Evolutionary conservation across 1,284 basidiomycete species (phyloP), one percentile per base, ranked within the genome.

Genomic region (Ustilago lituana): DNA sequence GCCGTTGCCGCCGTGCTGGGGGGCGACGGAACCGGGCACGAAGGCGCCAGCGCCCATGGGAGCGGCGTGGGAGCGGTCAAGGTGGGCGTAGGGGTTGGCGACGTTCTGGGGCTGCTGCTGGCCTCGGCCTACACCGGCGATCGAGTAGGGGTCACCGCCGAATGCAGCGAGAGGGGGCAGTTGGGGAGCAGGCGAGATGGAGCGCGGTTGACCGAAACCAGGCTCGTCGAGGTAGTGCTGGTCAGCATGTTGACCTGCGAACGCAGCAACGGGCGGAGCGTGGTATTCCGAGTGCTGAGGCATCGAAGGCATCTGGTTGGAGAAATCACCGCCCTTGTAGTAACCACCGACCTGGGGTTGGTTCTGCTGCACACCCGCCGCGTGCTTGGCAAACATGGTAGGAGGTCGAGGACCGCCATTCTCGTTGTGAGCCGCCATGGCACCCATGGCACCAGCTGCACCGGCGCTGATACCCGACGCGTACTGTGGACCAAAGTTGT

Each of bases 341-440:
- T 74, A 66, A 23, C 65, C 73, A 37, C 74, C 74, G 8, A 76
- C 56, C 40, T 65, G 59, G 24, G 75, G 68, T 48, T 47, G 58
- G 40, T 56, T 57, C 36, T 65, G 53, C 44, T 59, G 49, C 19
- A 50, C 41, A 15, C 52, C 73, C 1, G 71, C 61, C 46, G 74
- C 78, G 65, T 83, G 82, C 26, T 76, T 73, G 24, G 75, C 65
- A 57, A 83, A 80, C 71, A 79, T 78, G 31, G 82, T 80, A 1
- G 82, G 82, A 5, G 82, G 82, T 3, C 82, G 71, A 26, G 82
- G 82, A 26, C 72, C 68, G 22, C 74, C 75, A 6, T 20, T 61
- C 38, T 79, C 72, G 40, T 77, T 74, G 49, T 80, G 70, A 14
- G 60, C 75, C 5, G 73, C 73, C 51, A 73, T 71, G 38, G 62